Base-by-base conservation (phyloP, 495 filamentous ascomycete species). In the Peziza echinospora region DNA sequence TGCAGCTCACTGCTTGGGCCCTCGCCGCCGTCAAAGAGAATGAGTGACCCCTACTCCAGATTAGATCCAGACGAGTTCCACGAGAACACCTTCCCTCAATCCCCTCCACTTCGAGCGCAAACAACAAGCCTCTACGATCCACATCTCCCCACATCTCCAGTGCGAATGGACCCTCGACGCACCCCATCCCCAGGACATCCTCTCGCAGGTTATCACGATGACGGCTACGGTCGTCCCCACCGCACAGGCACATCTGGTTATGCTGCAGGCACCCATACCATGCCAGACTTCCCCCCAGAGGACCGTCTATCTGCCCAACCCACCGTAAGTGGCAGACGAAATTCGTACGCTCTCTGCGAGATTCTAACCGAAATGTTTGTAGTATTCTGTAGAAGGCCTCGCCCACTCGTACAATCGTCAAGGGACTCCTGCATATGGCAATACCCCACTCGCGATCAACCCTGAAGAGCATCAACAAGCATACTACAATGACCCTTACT, bases 311-410 rank as follows among this genome's bases (percentile, higher is more conserved):
- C 49, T 28, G 50, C 53, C 16, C 57, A 60, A 48, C 57, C 57
- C 11, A 56, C 53, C 46, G 57, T 60, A 41, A 60, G 57, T 54
- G 16, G 21, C 11, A 13, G 8, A 25, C 26, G 24, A 22, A 22
- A 23, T 37, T 26, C 19, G 34, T 21, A 3, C 19, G 11, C 17
- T 25, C 9, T 13, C 17, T 8, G n/a, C n/a, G n/a, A n/a, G n/a
- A n/a, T n/a, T n/a, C 26, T 34, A 34, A n/a, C 8, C 8, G 26
- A 34, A 34, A 34, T 8, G 8, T 34, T 34, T 34, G 26, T 19
- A 60, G 57, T 60, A 59, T 41, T 56, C 57, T 3, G 53, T 60
- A 17, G 41, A 47, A 4, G 56, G 56, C 41, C 50, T 60, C 23
- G 17, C 53, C 13, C 57, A 60, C 21, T 60, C 58, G 5, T 59